phyloP scores from a whole-genome alignment of 1,284 basidiomycete genomes.

The Pyrrhoderma lamaoense region DNA sequence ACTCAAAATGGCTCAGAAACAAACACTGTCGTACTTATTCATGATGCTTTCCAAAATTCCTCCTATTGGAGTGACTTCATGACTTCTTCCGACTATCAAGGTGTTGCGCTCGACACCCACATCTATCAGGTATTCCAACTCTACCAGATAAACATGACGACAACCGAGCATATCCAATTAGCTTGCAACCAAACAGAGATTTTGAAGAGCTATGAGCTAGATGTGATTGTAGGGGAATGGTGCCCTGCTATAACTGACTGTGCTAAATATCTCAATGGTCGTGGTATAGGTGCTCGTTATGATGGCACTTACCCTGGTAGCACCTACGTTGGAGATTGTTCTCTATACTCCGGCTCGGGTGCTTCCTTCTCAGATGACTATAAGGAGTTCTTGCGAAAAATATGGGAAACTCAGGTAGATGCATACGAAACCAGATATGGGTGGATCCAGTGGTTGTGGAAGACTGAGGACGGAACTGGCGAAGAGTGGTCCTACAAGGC shows the following conservation, averaged over 20 bases:
- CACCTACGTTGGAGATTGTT: slow-evolving; percentile 62
- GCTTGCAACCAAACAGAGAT: slow-evolving; percentile 48
- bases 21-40: slow-evolving; percentile 63
- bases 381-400: slow-evolving; percentile 77
- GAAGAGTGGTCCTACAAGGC: slow-evolving; percentile 76
- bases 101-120: slow-evolving; percentile 80
- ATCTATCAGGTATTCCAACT: slow-evolving; percentile 77
- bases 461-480: slow-evolving; percentile 55
- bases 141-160: slow-evolving; percentile 43
- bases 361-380: slow-evolving; percentile 71
- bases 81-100: slow-evolving; percentile 46
- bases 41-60: slow-evolving; percentile 82
- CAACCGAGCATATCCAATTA: slow-evolving; percentile 55
- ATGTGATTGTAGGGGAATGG: slow-evolving; percentile 84
- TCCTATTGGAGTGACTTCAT: slow-evolving; percentile 71
- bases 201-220: slow-evolving; percentile 54
- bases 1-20: slow-evolving; percentile 58
- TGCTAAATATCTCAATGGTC: slow-evolving; percentile 72
- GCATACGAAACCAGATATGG: slow-evolving; percentile 53
- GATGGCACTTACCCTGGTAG: slow-evolving; percentile 64
- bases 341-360: slow-evolving; percentile 61
- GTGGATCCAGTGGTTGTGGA: slow-evolving; percentile 63
- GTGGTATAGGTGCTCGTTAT: slow-evolving; percentile 65
- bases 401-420: slow-evolving; percentile 75
- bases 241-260: slow-evolving; percentile 81